Evolutionary conservation across 257 asterid genomes (phyloP).

Genomic region (Phtheirospermum japonicum): DNA sequence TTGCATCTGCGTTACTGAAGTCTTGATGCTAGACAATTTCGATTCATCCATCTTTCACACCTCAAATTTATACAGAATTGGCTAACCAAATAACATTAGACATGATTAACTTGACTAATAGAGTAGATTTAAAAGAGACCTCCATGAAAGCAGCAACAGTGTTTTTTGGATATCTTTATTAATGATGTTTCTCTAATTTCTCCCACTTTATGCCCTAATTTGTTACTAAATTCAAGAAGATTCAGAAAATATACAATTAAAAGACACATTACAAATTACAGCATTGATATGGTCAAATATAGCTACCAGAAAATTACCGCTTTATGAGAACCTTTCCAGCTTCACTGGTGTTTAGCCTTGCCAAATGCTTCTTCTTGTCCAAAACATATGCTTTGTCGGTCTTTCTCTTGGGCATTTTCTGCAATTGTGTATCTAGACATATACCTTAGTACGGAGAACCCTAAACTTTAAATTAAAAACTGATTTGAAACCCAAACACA

Average conservation of each 20-base stretch:
- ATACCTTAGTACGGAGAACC: constrained; percentile 38
- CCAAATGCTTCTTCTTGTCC: constrained; percentile 87
- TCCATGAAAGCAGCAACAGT: background rate
- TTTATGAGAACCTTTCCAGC: constrained; percentile 89
- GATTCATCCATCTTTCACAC: background rate
- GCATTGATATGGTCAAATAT: background rate
- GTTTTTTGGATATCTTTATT: background rate
- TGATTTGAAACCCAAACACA: background rate
- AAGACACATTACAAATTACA: background rate
- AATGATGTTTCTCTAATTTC: background rate
- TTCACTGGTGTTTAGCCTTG: constrained; percentile 88
- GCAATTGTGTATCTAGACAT: constrained; percentile 90
- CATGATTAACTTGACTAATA: background rate
- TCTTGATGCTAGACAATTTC: background rate
- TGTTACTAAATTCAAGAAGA: background rate
- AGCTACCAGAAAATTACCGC: constrained; percentile 54
- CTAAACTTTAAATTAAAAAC: background rate
- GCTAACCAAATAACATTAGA: background rate
- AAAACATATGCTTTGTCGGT: constrained; percentile 93
- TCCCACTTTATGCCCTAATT: background rate
- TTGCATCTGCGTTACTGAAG: background rate
- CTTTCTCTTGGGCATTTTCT: constrained; percentile 98
- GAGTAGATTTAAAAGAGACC: background rate
- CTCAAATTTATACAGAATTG: background rate
- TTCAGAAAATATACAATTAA: background rate